Percentiles rank a stretch among this genome's conserved stretches.
Evolutionary conservation across 768 basidiomycete genomes (phyloP).

Genomic region (Pleurotus djamor): DNA sequence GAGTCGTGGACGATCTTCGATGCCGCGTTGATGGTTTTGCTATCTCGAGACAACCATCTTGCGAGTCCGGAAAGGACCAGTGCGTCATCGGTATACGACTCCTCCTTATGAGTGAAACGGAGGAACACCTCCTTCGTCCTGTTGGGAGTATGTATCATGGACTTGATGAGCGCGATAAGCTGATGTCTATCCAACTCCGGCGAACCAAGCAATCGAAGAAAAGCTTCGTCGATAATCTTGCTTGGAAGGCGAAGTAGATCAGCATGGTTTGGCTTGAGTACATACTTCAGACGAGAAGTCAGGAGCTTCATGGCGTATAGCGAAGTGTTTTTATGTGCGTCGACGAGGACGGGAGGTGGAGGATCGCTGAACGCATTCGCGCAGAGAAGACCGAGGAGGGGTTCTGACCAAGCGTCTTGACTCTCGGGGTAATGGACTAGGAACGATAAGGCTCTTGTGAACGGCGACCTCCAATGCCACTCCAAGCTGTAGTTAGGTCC

Average conservation of each 20-base stretch:
- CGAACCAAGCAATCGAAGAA: not conserved
- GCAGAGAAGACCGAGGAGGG: not conserved
- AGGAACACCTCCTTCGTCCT: not conserved
- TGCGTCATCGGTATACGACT: not conserved
- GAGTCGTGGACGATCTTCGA: not conserved
- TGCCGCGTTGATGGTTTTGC: not conserved
- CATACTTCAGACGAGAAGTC: not conserved
- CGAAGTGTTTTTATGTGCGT: not conserved
- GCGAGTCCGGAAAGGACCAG: not conserved
- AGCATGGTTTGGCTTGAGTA: not conserved
- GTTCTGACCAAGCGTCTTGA: not conserved
- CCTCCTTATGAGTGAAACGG: not conserved
- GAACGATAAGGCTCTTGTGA: constrained; percentile 1
- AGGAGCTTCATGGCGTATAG: not conserved
- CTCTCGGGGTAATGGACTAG: constrained; percentile 2
- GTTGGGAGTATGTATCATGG: not conserved
- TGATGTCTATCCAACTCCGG: not conserved
- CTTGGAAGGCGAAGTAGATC: not conserved
- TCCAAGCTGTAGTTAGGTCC: not conserved
- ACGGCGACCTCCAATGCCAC: not conserved
- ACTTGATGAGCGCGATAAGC: not conserved
- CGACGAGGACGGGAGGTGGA: not conserved
- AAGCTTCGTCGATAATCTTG: not conserved
- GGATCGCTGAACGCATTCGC: constrained; percentile 5
- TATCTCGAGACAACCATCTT: not conserved